A percentile compares a stretch with the other conserved stretches of the same genome.
Evolutionary conservation across 2,329 filamentous ascomycete species (phyloP).

Genomic region (Pseudocercospora macadamiae): DNA sequence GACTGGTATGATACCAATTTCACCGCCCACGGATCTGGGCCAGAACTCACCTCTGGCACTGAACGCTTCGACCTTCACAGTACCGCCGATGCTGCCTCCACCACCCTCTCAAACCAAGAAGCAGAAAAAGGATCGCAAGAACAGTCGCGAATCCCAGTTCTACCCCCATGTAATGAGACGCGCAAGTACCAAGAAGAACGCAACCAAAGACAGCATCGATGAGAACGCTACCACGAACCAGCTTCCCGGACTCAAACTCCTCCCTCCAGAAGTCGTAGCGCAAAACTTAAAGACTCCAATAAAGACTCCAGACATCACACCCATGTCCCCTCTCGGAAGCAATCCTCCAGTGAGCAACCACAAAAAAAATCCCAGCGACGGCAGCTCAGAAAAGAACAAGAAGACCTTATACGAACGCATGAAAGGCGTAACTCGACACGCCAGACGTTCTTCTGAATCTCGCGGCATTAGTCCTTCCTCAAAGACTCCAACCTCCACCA

Average conservation of each 20-base stretch:
- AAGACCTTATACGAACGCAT: constrained; percentile 24
- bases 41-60: not conserved
- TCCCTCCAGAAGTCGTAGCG: constrained; percentile 29
- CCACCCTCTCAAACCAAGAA: not conserved
- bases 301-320: constrained; percentile 18
- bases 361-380: constrained; percentile 5
- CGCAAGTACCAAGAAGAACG: constrained; percentile 21
- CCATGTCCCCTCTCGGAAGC: constrained; percentile 4
- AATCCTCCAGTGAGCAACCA: not conserved
- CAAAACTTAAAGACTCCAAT: constrained; percentile 23
- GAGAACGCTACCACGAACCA: not conserved
- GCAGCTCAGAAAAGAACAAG: constrained; percentile 18
- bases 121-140: constrained; percentile 8
- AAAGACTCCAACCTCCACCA: not conserved
- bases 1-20: constrained; percentile 39
- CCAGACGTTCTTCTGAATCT: not conserved
- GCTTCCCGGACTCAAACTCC: constrained; percentile 23
- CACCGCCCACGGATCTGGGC: constrained; percentile 29
- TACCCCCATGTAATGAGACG: constrained; percentile 30
- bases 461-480: constrained; percentile 13
- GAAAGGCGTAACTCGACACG: not conserved
- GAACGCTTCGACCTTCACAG: not conserved
- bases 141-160: constrained; percentile 25
- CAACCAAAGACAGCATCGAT: constrained; percentile 12
- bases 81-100: not conserved